Conservation (phyloP, 1,284 basidiomycete species). For the Moesziomyces antarcticus region DNA sequence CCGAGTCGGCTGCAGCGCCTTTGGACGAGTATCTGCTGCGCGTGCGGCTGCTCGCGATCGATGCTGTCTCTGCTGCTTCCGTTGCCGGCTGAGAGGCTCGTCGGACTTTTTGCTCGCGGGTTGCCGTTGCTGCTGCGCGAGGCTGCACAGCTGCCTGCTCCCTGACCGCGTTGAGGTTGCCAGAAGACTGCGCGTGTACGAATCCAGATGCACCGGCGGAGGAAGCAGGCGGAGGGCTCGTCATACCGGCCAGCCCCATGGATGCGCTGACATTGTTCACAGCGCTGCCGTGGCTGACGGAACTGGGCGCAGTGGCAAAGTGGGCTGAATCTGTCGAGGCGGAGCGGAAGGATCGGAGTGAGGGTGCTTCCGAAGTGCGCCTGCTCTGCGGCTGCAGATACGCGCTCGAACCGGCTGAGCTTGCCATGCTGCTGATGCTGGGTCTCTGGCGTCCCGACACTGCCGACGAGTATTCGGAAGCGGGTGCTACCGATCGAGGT, state of each 20-base stretch:
- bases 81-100: background rate
- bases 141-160: slow-evolving; percentile 5
- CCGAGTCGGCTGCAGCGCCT: slow-evolving; percentile 13
- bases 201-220: slow-evolving; percentile 16
- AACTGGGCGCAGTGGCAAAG: slow-evolving; percentile 10
- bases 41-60: slow-evolving; percentile 18
- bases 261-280: background rate
- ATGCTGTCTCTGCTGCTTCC: slow-evolving; percentile 13
- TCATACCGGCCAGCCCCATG: slow-evolving; percentile 23
- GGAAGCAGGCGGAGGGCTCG: slow-evolving; percentile 19
- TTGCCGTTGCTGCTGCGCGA: too few species aligned
- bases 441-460: slow-evolving; percentile 11
- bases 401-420: slow-evolving; percentile 15
- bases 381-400: slow-evolving; percentile 5
- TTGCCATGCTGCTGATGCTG: slow-evolving; percentile 20
- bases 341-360: slow-evolving; percentile 15
- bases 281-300: slow-evolving; percentile 9
- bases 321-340: slow-evolving; percentile 18
- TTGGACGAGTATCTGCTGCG: slow-evolving; percentile 17
- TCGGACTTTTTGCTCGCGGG: too few species aligned
- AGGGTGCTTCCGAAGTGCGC: slow-evolving; percentile 14
- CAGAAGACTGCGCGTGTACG: slow-evolving; percentile 1
- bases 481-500: background rate
- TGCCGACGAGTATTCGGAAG: background rate
- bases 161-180: slow-evolving; percentile 17